Evolutionary conservation across 1,139 yeast species (phyloP).

Genomic region (Pichia sp.): DNA sequence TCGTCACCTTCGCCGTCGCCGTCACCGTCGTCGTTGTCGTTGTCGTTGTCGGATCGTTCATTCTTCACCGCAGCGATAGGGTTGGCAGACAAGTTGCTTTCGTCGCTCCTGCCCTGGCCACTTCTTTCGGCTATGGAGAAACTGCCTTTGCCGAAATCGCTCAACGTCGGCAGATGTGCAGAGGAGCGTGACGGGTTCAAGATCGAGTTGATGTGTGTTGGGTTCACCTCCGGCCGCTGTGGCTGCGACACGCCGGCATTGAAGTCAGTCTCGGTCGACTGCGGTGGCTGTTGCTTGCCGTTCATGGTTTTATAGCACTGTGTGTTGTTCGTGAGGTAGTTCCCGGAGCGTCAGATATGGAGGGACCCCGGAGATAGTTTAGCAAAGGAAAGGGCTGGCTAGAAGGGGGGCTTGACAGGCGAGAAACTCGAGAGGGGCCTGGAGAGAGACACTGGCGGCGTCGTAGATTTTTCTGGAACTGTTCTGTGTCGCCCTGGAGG

Average conservation of each 20-base stretch:
- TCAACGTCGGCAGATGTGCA: background rate
- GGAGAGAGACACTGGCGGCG: no score
- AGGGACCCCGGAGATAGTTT: background rate
- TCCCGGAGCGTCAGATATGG: background rate
- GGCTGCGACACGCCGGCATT: background rate
- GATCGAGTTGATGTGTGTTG: constrained; percentile 7
- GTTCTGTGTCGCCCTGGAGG: no score
- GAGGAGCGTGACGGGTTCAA: constrained; percentile 17
- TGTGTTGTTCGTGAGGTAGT: no score
- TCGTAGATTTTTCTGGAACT: no score
- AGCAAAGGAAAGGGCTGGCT: background rate
- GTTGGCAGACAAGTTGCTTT: no score
- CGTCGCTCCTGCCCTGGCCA: background rate
- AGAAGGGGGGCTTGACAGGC: background rate
- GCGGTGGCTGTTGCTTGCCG: background rate
- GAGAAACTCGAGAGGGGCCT: no score
- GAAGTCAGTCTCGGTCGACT: background rate
- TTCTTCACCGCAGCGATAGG: no score
- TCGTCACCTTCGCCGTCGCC: background rate
- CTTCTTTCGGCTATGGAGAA: background rate
- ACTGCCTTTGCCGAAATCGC: no score
- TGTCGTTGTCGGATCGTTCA: background rate
- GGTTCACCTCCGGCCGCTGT: background rate
- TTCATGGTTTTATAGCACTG: no score
- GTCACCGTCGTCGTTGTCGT: background rate